These are phyloP conservation scores for Alternaria metachromatica DNA, from an alignment of 2,329 filamentous ascomycete species.

Conservation along the genomic window DNA sequence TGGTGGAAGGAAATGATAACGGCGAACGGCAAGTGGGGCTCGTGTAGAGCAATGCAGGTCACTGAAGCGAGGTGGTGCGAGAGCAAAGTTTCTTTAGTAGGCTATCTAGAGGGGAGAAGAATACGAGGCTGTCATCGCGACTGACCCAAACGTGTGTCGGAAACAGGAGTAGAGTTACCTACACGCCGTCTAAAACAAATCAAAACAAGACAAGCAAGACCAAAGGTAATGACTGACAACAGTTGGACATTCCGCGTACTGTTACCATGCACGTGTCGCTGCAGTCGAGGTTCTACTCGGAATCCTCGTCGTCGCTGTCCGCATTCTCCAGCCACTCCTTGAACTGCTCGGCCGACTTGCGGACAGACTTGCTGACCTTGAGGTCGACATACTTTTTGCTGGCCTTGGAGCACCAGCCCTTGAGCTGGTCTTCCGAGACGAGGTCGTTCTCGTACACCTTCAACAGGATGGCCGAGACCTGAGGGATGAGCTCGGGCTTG, in stretches of 20 bases:
- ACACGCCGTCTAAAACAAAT: constrained; percentile 22
- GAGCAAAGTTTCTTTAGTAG: constrained; percentile 19
- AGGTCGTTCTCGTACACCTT: constrained; percentile 91
- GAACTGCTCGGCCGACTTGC: constrained; percentile 93
- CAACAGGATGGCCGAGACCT: constrained; percentile 86
- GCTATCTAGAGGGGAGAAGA: constrained; percentile 20
- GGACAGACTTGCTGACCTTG: constrained; percentile 88
- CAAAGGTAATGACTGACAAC: constrained; percentile 13
- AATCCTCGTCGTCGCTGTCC: constrained; percentile 63
- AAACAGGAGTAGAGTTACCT: constrained; percentile 29
- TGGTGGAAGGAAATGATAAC: constrained; percentile 12
- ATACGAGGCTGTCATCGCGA: constrained; percentile 5
- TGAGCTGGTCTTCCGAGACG: constrained; percentile 84
- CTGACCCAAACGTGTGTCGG: neutral
- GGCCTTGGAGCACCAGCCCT: constrained; percentile 90
- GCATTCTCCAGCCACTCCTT: constrained; percentile 87
- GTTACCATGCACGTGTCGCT: constrained; percentile 2
- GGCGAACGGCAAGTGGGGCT: constrained; percentile 11
- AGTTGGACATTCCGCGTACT: constrained; percentile 8
- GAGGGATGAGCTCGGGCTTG: constrained; percentile 76
- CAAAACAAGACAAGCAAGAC: constrained; percentile 16
- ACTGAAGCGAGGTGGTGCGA: constrained; percentile 7
- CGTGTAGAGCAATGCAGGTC: constrained; percentile 10
- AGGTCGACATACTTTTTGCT: constrained; percentile 99
- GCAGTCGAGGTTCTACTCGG: constrained; percentile 27